Evolutionary conservation across 371 early-diverging fungal species (phyloP), one percentile per base, ranked within the genome.

Genomic region (Rhizomucor miehei): DNA sequence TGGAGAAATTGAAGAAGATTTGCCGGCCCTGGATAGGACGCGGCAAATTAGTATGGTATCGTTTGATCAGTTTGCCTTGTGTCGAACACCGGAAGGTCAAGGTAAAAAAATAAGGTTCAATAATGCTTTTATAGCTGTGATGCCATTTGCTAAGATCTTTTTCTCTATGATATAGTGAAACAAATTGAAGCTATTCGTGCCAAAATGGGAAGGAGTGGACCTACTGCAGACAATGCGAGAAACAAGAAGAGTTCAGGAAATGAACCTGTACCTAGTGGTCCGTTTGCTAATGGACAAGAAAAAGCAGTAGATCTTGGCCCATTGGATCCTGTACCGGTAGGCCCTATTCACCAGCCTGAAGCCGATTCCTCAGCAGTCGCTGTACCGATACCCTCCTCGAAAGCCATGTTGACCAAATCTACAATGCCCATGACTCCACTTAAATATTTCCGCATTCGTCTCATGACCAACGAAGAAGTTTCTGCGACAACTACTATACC

Each of bases 1-100:
- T 77, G 97, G 97, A 14, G 85, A 84, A 37, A 88, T 97, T 48
- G 98, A 98, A 62, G 95, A 95, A 37, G 97, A 95, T 69, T 86
- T 98, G 60, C 97, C 97, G 89, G 92, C 94, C 1, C 75, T 95
- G 56, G 97, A 98, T 53, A 83, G 95, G 47, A 82, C 83, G 9
- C 73, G 92, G 14, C 88, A 86, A 56, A 93, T 97, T 58, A 81
- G 88, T 13, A 85, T 89, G 62, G 92, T 94, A 60, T 82, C 85
- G 0, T 93, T 92, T 76, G 91, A 92, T 57, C 89, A 89, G 54
- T 94, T 95, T 82, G 97, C 95, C 11, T 62, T 98, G 19, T 91
- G 92, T 59, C 72, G 82, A 59, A 91, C 94, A 1, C 77, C 88
- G 4, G 77, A 89, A 12, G 80, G 81, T 11, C 91, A 92, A 72